Base-by-base conservation (phyloP, 371 early-diverging fungal genomes). In the Mortierella sp. region DNA sequence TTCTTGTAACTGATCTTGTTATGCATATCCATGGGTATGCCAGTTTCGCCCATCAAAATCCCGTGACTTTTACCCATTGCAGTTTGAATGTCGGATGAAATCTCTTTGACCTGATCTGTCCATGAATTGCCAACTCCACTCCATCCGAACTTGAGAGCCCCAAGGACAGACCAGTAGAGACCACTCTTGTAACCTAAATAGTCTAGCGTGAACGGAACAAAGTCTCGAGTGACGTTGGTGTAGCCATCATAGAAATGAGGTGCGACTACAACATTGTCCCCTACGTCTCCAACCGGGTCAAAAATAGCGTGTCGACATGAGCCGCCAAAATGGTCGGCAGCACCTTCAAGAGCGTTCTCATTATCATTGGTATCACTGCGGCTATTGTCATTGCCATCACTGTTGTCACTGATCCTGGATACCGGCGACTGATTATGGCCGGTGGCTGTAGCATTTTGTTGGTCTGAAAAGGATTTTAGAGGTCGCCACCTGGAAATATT, bases 171-270 rank as follows among this genome's bases (percentile, higher is more conserved):
- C 76, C 76, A 72, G 28, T 81, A 81, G 52, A 65, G 48, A 40
- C 87, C 86, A 50, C 89, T 85, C 74, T 94, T 95, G 74, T 89
- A 89, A 41, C 93, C 92, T 6, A 94, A 84, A 48, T 89, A 89
- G 58, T 93, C 91, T 15, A 94, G 72, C 4, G 82, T 76, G 50
- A 75, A 70, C 9, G 82, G 82, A 19, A 81, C 64, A 81, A 81
- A 75, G 63, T 81, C 82, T 13, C 82, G 72, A 3, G 82, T 81
- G 33, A 81, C 52, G 19, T 81, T 81, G 22, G 67, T 58, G 24
- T 81, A 81, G 7, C 82, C 82, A 63, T 94, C 95, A 69, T 95
- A 95, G 91, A 94, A 95, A 76, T 95, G 95, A 13, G 95, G 95
- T 6, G 95, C 92, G 59, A 90, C 94, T 4, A 95, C 85, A 6